Conservation (phyloP, 306 rosid species). For the Ziziphus jujuba region DNA sequence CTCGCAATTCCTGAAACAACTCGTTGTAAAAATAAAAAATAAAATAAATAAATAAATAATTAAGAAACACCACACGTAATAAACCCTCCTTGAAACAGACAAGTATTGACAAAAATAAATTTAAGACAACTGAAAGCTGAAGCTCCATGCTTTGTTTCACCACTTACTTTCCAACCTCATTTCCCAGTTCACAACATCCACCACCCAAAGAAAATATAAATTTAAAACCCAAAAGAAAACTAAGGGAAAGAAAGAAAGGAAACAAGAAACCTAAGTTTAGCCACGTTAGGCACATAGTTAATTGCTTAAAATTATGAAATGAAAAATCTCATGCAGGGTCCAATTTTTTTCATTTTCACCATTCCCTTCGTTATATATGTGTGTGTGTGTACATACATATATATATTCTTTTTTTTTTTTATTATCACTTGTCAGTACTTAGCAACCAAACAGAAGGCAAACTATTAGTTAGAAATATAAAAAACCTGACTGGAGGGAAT, state of each 20-base stretch:
- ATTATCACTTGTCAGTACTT: neutral
- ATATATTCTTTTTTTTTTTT: neutral
- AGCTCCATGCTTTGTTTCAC: neutral
- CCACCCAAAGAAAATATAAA: neutral
- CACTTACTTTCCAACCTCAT: neutral
- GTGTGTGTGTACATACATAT: no score
- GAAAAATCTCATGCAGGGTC: neutral
- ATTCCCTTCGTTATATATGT: neutral
- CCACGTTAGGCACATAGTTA: no score
- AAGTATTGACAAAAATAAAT: neutral
- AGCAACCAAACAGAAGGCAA: constrained; percentile 11
- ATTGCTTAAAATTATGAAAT: neutral
- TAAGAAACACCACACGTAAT: neutral
- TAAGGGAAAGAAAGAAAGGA: neutral
- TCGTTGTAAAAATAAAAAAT: neutral
- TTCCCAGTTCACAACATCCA: neutral
- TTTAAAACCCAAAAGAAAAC: neutral
- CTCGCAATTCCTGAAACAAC: constrained; percentile 71
- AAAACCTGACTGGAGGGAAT: constrained; percentile 81
- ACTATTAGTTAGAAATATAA: constrained; percentile 2
- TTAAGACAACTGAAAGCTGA: neutral
- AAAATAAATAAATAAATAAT: neutral
- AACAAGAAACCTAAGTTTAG: no score
- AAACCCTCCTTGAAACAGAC: neutral
- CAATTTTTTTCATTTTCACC: neutral